Evolutionary conservation across 257 asterid genomes (phyloP).

Genomic region (Anisodus acutangulus): DNA sequence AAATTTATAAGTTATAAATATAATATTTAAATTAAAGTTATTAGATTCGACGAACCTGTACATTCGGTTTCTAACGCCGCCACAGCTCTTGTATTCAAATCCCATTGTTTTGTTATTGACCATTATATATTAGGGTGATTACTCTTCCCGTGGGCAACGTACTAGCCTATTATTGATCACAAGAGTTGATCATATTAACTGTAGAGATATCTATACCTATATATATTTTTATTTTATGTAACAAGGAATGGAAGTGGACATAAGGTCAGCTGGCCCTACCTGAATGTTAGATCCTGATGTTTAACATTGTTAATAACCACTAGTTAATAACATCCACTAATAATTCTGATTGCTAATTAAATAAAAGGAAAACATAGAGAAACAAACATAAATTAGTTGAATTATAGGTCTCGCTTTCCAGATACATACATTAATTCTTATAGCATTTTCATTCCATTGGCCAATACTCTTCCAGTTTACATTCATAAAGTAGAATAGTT

Average conservation of each 20-base stretch:
- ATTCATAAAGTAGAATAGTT: constrained; percentile 2
- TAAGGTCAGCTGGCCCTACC: neutral
- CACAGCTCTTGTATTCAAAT: neutral
- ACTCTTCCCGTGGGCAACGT: constrained; percentile 4
- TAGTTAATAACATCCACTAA: constrained; percentile 13
- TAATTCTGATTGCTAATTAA: neutral
- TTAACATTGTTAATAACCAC: constrained; percentile 26
- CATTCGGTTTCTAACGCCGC: too few species aligned
- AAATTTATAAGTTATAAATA: too few species aligned
- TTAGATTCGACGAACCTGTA: too few species aligned
- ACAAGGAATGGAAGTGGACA: neutral
- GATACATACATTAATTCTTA: neutral
- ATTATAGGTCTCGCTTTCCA: constrained; percentile 16
- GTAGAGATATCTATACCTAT: neutral
- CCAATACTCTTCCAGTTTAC: neutral
- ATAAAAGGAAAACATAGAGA: neutral
- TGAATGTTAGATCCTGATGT: neutral
- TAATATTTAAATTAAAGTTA: too few species aligned
- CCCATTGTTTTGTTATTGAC: neutral
- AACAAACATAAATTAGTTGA: neutral
- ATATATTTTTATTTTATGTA: neutral
- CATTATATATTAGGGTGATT: neutral
- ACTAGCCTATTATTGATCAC: neutral
- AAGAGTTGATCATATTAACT: neutral
- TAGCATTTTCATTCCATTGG: neutral